phyloP scores from a whole-genome alignment of 2,329 filamentous ascomycete genomes.

The Gyromitra esculenta region DNA sequence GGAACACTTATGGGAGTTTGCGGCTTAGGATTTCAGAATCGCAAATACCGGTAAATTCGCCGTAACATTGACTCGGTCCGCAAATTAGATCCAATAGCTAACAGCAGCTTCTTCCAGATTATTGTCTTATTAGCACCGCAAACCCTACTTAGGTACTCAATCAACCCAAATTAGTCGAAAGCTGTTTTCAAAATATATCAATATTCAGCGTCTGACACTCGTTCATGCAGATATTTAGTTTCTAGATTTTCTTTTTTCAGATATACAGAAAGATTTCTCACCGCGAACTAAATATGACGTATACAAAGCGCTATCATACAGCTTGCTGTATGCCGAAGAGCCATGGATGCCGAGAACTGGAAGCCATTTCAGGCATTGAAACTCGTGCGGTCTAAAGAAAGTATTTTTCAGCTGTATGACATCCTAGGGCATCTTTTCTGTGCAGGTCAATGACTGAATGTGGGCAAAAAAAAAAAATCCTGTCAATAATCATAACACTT shows the following conservation, averaged over 20 bases:
- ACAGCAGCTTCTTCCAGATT: neutral
- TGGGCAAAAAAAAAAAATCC: no score
- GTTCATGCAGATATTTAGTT: neutral
- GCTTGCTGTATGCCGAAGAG: neutral
- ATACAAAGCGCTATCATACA: neutral
- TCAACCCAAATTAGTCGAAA: neutral
- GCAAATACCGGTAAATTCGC: neutral
- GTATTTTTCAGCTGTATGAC: neutral
- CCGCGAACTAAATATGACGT: neutral
- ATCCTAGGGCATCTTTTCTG: neutral
- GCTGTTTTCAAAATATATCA: neutral
- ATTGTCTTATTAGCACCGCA: no score
- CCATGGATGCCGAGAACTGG: neutral
- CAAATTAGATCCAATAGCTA: neutral
- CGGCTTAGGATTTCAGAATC: neutral
- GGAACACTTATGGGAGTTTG: neutral
- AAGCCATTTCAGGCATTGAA: neutral
- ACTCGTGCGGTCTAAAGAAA: neutral
- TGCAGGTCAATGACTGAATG: neutral
- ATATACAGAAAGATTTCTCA: neutral
- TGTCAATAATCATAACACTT: neutral
- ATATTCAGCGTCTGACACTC: neutral
- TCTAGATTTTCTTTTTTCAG: neutral
- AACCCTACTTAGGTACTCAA: neutral
- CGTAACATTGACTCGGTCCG: neutral